A percentile compares a stretch with the other conserved stretches of the same genome.
Evolutionary conservation across 2,329 filamentous ascomycete genomes (phyloP).

Genomic region (Monosporascus sp.): DNA sequence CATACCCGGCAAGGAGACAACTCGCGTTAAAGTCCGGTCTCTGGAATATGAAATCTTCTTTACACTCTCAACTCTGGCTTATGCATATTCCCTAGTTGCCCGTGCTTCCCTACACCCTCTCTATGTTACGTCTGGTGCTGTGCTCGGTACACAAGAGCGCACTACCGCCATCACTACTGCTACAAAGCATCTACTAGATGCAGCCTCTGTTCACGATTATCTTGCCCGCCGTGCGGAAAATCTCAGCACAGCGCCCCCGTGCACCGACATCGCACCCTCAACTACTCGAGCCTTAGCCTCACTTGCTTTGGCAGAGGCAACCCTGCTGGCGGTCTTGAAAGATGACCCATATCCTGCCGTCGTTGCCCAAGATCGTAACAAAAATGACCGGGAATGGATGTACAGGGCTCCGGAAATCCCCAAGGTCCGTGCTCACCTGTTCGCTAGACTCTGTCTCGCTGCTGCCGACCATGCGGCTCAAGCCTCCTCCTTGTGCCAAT

Average conservation of each 20-base stretch:
- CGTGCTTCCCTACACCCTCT: slow-evolving; percentile 67
- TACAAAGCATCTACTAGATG: slow-evolving; percentile 71
- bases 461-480: slow-evolving; percentile 82
- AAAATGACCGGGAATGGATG: slow-evolving; percentile 92
- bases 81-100: slow-evolving; percentile 66
- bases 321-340: slow-evolving; percentile 82
- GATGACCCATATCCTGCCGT: slow-evolving; percentile 88
- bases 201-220: slow-evolving; percentile 72
- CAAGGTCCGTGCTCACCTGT: slow-evolving; percentile 82
- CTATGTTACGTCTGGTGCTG: slow-evolving; percentile 59
- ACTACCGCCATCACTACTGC: slow-evolving; percentile 65
- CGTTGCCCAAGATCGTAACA: slow-evolving; percentile 75
- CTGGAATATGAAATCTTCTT: slow-evolving; percentile 83
- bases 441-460: slow-evolving; percentile 80
- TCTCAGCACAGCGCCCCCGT: slow-evolving; percentile 35
- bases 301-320: slow-evolving; percentile 80
- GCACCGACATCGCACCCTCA: slow-evolving; percentile 47
- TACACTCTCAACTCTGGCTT: slow-evolving; percentile 69
- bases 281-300: slow-evolving; percentile 52
- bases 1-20: slow-evolving; percentile 57
- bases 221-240: slow-evolving; percentile 53
- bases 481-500: slow-evolving; percentile 49
- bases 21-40: slow-evolving; percentile 64
- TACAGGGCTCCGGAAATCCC: slow-evolving; percentile 83
- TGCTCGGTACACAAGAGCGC: slow-evolving; percentile 59